Conservation (phyloP, 176 grass and related monocot species). For the Elaeis guineensis region DNA sequence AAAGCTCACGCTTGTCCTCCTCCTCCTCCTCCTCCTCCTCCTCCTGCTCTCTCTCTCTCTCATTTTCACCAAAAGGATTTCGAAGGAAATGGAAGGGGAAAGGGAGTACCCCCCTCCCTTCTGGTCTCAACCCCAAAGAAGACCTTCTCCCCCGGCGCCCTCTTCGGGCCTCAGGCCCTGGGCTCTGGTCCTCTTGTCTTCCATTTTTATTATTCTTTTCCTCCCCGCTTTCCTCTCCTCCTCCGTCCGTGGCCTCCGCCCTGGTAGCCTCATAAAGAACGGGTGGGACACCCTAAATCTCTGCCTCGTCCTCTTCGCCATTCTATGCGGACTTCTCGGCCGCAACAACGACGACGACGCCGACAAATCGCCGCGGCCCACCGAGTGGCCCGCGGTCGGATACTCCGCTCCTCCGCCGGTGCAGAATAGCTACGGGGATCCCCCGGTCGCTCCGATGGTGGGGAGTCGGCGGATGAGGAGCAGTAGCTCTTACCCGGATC, state of each 20-base stretch:
- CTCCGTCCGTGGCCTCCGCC: slow-evolving; percentile 16
- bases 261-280: slow-evolving; percentile 30
- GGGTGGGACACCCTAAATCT: slow-evolving; percentile 86
- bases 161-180: slow-evolving; percentile 50
- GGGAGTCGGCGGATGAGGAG: slow-evolving; percentile 69
- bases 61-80: too few species aligned
- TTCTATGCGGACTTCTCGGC: slow-evolving; percentile 73
- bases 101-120: slow-evolving; percentile 19
- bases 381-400: slow-evolving; percentile 12
- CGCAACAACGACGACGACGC: slow-evolving; percentile 27
- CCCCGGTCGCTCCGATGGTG: neutral
- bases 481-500: slow-evolving; percentile 85
- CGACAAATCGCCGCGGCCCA: neutral
- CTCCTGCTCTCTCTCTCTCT: neutral
- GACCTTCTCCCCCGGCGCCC: slow-evolving; percentile 8
- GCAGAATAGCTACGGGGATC: slow-evolving; percentile 4
- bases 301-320: slow-evolving; percentile 67
- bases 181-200: slow-evolving; percentile 51
- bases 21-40: neutral
- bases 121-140: slow-evolving; percentile 6
- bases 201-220: slow-evolving; percentile 52
- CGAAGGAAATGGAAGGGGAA: slow-evolving; percentile 27
- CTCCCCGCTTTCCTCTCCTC: slow-evolving; percentile 34
- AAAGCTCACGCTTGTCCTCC: neutral
- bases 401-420: slow-evolving; percentile 15